Conservation (phyloP, 2,329 filamentous ascomycete species). For the Colletotrichum musae region DNA sequence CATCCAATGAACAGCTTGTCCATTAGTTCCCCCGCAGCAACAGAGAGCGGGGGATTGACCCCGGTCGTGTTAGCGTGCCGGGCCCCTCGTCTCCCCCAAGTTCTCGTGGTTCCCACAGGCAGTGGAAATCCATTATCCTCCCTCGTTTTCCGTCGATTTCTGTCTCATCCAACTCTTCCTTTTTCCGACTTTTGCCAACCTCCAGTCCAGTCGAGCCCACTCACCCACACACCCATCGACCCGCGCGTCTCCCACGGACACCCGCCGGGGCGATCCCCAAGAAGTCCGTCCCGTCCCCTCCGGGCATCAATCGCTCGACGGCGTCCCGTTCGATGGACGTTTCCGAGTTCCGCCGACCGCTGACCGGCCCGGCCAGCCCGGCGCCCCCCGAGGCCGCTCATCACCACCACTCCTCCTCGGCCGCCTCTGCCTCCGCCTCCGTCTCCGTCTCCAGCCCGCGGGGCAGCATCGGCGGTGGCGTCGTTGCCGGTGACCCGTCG, state of each 20-base stretch:
- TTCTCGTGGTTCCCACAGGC: constrained; percentile 30
- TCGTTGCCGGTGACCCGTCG: neutral
- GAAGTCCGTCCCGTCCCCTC: neutral
- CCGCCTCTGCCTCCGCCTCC: constrained; percentile 14
- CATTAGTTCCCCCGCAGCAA: constrained; percentile 14
- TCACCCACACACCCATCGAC: neutral
- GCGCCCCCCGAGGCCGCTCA: constrained; percentile 1
- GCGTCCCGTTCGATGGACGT: constrained; percentile 20
- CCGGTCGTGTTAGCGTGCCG: constrained; percentile 14
- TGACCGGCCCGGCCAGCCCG: constrained; percentile 28
- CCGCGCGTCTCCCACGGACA: neutral
- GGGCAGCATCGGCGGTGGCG: neutral
- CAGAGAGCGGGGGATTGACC: constrained; percentile 9
- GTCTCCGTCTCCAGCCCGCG: constrained; percentile 22
- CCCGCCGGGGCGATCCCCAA: neutral
- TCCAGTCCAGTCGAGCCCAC: neutral
- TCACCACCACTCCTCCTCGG: constrained; percentile 22
- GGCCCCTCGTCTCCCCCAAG: constrained; percentile 8
- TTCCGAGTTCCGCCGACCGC: constrained; percentile 27
- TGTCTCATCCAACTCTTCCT: constrained; percentile 26
- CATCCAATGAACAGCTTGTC: neutral
- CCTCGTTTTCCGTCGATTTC: constrained; percentile 34
- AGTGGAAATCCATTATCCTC: constrained; percentile 14
- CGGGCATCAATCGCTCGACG: too few relatives aligned
- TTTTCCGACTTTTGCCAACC: constrained; percentile 31